Evolutionary conservation across 2,329 filamentous ascomycete species (phyloP).

Genomic region (Colletotrichum cuscutae): DNA sequence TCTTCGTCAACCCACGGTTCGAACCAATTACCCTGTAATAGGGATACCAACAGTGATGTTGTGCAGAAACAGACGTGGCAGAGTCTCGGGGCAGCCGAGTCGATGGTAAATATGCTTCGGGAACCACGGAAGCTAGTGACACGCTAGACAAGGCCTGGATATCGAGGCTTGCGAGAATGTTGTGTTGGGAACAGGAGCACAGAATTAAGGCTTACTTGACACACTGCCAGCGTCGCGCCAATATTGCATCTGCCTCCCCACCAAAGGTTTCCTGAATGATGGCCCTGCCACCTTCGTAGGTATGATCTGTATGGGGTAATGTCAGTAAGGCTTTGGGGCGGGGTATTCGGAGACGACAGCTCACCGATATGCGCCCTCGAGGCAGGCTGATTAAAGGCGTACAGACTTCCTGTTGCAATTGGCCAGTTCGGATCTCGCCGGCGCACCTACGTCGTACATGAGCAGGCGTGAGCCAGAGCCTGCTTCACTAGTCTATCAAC

Average conservation of each 20-base stretch:
- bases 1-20: too few species aligned
- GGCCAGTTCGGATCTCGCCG: slow-evolving; percentile 18
- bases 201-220: slow-evolving; percentile 23
- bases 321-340: background rate
- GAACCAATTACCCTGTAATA: too few species aligned
- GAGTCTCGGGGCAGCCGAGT: background rate
- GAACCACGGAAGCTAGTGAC: background rate
- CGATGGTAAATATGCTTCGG: background rate
- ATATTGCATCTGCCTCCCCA: background rate
- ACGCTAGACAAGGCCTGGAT: background rate
- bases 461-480: background rate
- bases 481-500: background rate
- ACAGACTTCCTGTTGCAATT: slow-evolving; percentile 10
- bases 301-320: background rate
- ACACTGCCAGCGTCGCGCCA: slow-evolving; percentile 10
- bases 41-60: too few species aligned
- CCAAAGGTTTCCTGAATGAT: slow-evolving; percentile 11
- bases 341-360: background rate
- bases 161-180: background rate
- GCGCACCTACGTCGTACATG: slow-evolving; percentile 4
- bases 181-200: background rate
- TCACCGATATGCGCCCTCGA: slow-evolving; percentile 22
- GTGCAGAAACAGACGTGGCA: background rate
- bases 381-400: slow-evolving; percentile 16
- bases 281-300: slow-evolving; percentile 14